Evolutionary conservation across 768 basidiomycete species (phyloP), one percentile per base, ranked within the genome.

Genomic region (Termitomyces sp.): DNA sequence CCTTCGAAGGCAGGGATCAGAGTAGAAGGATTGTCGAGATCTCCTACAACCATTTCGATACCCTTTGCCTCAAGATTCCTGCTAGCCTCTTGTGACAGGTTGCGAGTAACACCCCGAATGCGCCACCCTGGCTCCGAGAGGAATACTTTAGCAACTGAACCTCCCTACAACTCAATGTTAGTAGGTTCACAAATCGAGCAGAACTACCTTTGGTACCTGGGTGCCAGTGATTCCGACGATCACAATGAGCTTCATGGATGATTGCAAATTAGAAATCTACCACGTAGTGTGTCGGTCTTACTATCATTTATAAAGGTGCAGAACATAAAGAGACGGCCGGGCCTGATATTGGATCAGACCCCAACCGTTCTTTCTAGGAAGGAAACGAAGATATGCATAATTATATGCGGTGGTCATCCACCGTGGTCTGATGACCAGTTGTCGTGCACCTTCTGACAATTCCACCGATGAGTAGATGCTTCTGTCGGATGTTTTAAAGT

Each of bases 181-280:
- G 42, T 20, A 49, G 20, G 20, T 25, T 31, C 0, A 25, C 10
- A 36, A 25, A 31, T n/a, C n/a, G 45, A 45, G 9, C 32, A 42
- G 38, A 10, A 40, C 12, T n/a, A 45, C 6, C 10, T 12, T 32
- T n/a, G 8, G 6, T 51, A 61, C 60, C 49, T 61, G 60, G 29
- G n/a, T 51, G 25, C 60, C 60, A 56, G 60, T 61, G 20, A 61
- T 61, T 10, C 60, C 60, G 15, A 61, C 29, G 14, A 61, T 57
- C 1, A 61, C 60, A n/a, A 61, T 56, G 53, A 60, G 53, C 38
- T 60, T 60, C 60, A 60, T 60, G 0, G 20, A 25, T 25, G 20
- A 1, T 25, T 25, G 20, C 20, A 25, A 25, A 25, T 25, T 25
- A 25, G 1, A 25, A 25, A 25, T 25, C 20, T 25, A 25, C 20